Evolutionary conservation across 192 early-diverging fungal species (phyloP).

Genomic region (Spizellomyces sp.): DNA sequence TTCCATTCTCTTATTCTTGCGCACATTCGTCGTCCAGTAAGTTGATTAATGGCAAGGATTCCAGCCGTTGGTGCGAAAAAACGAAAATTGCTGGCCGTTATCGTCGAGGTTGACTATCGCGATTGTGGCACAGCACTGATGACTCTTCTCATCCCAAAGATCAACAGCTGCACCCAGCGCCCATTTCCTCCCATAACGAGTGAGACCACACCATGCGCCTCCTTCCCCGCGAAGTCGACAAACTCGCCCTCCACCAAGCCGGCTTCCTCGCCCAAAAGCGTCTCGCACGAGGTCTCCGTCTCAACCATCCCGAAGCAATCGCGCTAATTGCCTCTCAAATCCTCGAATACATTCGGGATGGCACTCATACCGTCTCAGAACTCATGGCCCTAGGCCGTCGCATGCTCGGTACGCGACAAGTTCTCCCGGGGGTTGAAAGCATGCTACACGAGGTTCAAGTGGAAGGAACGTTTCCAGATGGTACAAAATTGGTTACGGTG

Average conservation of each 20-base stretch:
- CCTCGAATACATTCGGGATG: constrained; percentile 88
- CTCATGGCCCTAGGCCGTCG: constrained; percentile 85
- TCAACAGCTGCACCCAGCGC: neutral
- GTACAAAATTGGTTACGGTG: constrained; percentile 92
- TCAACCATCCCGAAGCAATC: constrained; percentile 85
- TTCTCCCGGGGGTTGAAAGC: constrained; percentile 69
- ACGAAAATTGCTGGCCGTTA: too few species aligned
- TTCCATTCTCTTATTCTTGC: too few species aligned
- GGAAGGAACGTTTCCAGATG: constrained; percentile 91
- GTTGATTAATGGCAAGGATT: too few species aligned
- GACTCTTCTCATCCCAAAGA: too few species aligned
- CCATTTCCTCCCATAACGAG: neutral
- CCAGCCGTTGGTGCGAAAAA: too few species aligned
- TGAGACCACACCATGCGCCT: constrained; percentile 51
- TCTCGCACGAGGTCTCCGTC: constrained; percentile 81
- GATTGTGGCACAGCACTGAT: too few species aligned
- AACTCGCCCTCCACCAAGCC: constrained; percentile 85
- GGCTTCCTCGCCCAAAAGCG: constrained; percentile 89
- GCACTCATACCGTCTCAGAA: constrained; percentile 80
- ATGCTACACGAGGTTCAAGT: constrained; percentile 83
- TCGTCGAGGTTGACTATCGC: too few species aligned
- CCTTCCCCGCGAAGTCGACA: constrained; percentile 91
- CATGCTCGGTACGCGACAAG: constrained; percentile 86
- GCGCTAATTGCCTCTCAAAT: constrained; percentile 89
- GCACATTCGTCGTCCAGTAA: too few species aligned